Base-by-base conservation (phyloP, 495 filamentous ascomycete genomes). In the Apiosordaria backusii region DNA sequence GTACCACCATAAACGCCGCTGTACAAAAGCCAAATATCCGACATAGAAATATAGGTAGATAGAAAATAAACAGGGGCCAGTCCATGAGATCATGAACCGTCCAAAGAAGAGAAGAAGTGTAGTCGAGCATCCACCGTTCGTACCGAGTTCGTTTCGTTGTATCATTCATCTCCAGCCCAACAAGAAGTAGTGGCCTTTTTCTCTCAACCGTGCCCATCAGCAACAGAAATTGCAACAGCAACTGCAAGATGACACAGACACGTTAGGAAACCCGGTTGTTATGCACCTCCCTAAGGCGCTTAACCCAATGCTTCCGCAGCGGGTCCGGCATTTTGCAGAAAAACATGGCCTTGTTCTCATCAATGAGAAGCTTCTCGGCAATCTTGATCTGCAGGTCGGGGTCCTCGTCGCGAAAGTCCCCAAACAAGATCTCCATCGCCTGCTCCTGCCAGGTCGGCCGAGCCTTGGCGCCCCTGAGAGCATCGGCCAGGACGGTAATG, bases 281-380 rank as follows among this genome's bases (percentile, higher is more conserved):
- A 65, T 83, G 80, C 16, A 79, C 74, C 67, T 83, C 81, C 45
- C 81, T 67, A 53, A 83, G 63, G 53, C 78, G 69, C 62, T 77
- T 77, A 1, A 84, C 77, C 81, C 81, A 84, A 67, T 84, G 81
- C 55, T 74, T 66, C 19, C 81, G 72, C 65, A 84, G 60, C 24
- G 63, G 57, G 3, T 73, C 70, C 0, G 81, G 78, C 81, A 84
- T 84, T 74, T 84, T 84, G 71, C 80, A 80, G 54, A 84, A 84
- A 13, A 83, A 79, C 79, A 83, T 81, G 16, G 81, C 81, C 65
- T 83, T 84, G 66, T 81, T 82, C 61, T 83, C 80, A 63, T 84
- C 80, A n/a, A 77, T 79, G 26, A 84, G 74, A 4, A 77, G 75
- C 67, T 82, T 84, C 71, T 84, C 81, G 9, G 81, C 80, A 15